Evolutionary conservation across 2,329 filamentous ascomycete species (phyloP), one percentile per base, ranked within the genome.

Genomic region (Aspergillus sp.): DNA sequence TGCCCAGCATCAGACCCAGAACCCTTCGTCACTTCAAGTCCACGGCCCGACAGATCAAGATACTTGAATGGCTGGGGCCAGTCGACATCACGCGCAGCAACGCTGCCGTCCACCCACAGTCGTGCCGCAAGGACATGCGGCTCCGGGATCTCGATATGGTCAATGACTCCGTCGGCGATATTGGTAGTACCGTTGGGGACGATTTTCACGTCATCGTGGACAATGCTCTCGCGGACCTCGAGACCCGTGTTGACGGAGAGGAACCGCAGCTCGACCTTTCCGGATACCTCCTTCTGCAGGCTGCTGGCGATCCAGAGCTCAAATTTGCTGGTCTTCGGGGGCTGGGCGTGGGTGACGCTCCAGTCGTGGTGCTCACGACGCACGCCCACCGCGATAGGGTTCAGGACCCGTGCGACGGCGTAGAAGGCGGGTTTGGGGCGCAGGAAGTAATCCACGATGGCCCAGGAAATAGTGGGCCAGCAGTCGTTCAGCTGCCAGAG

Each of bases 41-140:
- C 81, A 39, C 83, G 78, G 32, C 82, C 75, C 3, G 78, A 76
- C 60, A 86, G 80, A 59, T 82, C 78, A 14, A 86, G 79, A 66
- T 86, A 85, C 72, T 85, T 86, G 65, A 86, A 79, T 49, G 84
- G 84, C 67, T 86, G 84, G 4, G 84, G 84, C 84, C 84, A 87
- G 71, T 86, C 84, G 4, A 83, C 78, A 63, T 86, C 84, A 54
- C 84, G 77, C 12, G 82, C 80, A 2, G 84, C 77, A 14, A 85
- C 63, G 57, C 79, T 69, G 22, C 77, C 79, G 53, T 81, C 73
- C 42, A 86, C 74, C 82, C 80, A 85, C 57, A 85, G 76, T 47
- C 82, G 76, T 45, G 80, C 82, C 12, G 72, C 75, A 22, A 83
- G 73, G n/a, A 85, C 83, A 71, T 84, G 82, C 49, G 82, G 79